A percentile compares a stretch with the other conserved stretches of the same genome.
phyloP scores from a whole-genome alignment of 2,329 filamentous ascomycete genomes.

The Beauveria australis region DNA sequence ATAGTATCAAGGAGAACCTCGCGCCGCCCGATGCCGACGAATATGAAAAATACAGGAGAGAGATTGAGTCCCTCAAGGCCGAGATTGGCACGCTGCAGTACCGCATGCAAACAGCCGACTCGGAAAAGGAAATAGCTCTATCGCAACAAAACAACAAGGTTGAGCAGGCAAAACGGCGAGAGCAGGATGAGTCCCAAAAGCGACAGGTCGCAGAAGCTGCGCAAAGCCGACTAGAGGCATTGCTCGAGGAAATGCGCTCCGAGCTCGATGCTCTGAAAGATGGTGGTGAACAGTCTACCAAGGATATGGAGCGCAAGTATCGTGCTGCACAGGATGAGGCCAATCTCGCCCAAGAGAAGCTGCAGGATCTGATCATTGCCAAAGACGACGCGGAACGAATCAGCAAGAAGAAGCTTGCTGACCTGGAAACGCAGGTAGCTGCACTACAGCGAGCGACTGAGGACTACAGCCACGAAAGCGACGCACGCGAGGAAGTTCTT shows the following conservation, averaged over 20 bases:
- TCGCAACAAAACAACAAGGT: slow-evolving; percentile 78
- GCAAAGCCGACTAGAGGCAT: slow-evolving; percentile 38
- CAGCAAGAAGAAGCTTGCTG: slow-evolving; percentile 44
- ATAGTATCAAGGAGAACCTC: slow-evolving; percentile 53
- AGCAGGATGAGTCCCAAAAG: slow-evolving; percentile 76
- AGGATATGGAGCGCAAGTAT: slow-evolving; percentile 58
- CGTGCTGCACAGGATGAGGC: slow-evolving; percentile 66
- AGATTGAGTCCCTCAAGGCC: slow-evolving; percentile 73
- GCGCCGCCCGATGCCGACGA: slow-evolving; percentile 50
- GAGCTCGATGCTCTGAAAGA: slow-evolving; percentile 47
- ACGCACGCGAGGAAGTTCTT: slow-evolving; percentile 46
- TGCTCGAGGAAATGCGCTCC: slow-evolving; percentile 40
- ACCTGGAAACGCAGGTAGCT: slow-evolving; percentile 45
- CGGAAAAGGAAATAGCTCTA: slow-evolving; percentile 73
- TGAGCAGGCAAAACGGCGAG: slow-evolving; percentile 67
- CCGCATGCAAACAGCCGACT: slow-evolving; percentile 76
- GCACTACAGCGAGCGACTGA: slow-evolving; percentile 40
- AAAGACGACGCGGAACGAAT: slow-evolving; percentile 64
- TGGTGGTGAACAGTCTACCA: slow-evolving; percentile 45
- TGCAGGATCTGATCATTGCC: slow-evolving; percentile 58
- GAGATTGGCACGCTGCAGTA: slow-evolving; percentile 85
- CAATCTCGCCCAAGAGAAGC: slow-evolving; percentile 68
- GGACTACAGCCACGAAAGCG: slow-evolving; percentile 52
- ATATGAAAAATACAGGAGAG: slow-evolving; percentile 48
- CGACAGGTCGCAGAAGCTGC: slow-evolving; percentile 52